phyloP scores from a whole-genome alignment of 2,329 filamentous ascomycete genomes.

The Paracoccidioides brasiliensis region DNA sequence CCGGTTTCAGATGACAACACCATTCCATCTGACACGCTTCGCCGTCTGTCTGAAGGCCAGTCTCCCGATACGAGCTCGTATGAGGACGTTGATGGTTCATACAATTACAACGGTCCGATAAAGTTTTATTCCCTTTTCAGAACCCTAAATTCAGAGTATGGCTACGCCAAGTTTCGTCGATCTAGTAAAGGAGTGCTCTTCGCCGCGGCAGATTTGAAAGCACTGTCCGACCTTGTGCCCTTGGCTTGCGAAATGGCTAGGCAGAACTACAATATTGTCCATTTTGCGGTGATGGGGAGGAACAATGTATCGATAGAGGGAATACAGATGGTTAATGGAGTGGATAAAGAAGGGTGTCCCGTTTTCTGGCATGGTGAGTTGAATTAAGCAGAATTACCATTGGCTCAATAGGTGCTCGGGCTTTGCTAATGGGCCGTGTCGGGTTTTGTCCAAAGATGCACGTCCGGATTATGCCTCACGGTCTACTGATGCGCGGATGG shows the following conservation, averaged over 20 bases:
- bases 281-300: conserved; percentile 66
- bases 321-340: conserved; percentile 63
- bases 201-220: conserved; percentile 59
- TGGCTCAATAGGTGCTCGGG: background rate
- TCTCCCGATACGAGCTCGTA: conserved; percentile 6
- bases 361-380: conserved; percentile 45
- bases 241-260: conserved; percentile 76
- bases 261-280: conserved; percentile 58
- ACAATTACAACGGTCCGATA: conserved; percentile 56
- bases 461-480: conserved; percentile 58
- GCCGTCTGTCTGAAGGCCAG: background rate
- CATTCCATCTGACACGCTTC: conserved; percentile 4
- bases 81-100: conserved; percentile 12
- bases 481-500: conserved; percentile 59
- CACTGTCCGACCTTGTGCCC: conserved; percentile 59
- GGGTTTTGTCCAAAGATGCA: conserved; percentile 39
- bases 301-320: conserved; percentile 56
- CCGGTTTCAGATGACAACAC: background rate
- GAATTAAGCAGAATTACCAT: conserved; percentile 7
- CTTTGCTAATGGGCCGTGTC: background rate
- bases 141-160: conserved; percentile 48
- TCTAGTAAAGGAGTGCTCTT: conserved; percentile 65
- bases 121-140: conserved; percentile 52
- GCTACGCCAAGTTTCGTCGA: conserved; percentile 38
- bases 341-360: conserved; percentile 53